Evolutionary conservation across 1,284 basidiomycete genomes (phyloP).

Genomic region (Fistulinella cinereoalba): DNA sequence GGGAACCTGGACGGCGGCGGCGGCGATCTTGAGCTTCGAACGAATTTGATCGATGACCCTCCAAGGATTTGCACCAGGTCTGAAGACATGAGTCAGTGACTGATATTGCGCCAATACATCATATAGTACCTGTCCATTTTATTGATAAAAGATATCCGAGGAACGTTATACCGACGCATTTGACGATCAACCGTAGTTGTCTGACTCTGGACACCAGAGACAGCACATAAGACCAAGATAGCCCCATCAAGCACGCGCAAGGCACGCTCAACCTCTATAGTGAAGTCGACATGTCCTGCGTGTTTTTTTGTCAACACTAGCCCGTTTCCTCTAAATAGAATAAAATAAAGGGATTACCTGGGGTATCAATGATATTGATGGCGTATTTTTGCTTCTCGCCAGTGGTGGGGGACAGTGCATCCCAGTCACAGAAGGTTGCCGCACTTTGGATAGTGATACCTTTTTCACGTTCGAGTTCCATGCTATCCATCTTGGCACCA

Average conservation of each 20-base stretch:
- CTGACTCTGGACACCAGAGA: conserved; percentile 95
- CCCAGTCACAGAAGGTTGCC: conserved; percentile 98
- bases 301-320: background rate
- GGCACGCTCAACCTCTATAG: conserved; percentile 98
- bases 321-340: too few relatives aligned
- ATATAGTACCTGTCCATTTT: conserved; percentile 89
- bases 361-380: conserved; percentile 99
- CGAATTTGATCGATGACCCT: conserved; percentile 92
- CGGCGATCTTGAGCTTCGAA: conserved; percentile 87
- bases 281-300: conserved; percentile 96
- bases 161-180: conserved; percentile 96
- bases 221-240: conserved; percentile 94
- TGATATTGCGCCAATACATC: conserved; percentile 2
- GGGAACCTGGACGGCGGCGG: conserved; percentile 95
- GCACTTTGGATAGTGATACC: conserved; percentile 99
- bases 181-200: conserved; percentile 99
- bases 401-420: conserved; percentile 63
- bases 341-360: conserved; percentile 52
- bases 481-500: conserved; percentile 99
- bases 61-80: conserved; percentile 97
- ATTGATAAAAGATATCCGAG: conserved; percentile 96
- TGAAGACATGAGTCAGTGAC: conserved; percentile 27
- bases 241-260: conserved; percentile 96
- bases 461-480: conserved; percentile 99
- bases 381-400: conserved; percentile 80